Evolutionary conservation across 2,329 filamentous ascomycete species (phyloP), one percentile per base, ranked within the genome.

Genomic region (Penicillium frequentans): DNA sequence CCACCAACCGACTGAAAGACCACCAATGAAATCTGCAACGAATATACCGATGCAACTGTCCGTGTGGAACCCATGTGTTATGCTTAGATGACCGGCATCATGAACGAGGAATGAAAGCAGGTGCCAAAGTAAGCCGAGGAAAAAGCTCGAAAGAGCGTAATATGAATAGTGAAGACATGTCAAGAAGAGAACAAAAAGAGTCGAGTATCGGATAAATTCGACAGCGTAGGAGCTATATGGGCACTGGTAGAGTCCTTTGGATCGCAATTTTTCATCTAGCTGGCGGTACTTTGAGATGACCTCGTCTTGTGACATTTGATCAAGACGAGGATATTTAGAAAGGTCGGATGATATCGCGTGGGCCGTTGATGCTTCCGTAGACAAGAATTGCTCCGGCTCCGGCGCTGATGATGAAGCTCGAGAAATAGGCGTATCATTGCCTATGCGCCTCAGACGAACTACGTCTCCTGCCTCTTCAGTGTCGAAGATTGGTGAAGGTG

Each of bases 41-140:
- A 95, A 77, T 69, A 97, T 96, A 49, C 91, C 93, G 59, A 98
- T 91, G 50, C 88, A 80, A 2, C 87, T 89, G 73, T 98, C 95
- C 35, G 85, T 75, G 47, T 88, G 86, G 70, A 92, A 97, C 70
- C 87, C 81, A 75, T 97, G 93, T 1, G 93, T 98, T 65, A 98
- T 96, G 64, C 90, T 93, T 88, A 96, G 95, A 75, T 98, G 93
- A 3, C 90, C 92, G 23, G 93, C 90, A 78, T 98, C 93, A 72
- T 98, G 93, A 56, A 90, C 93, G 1, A 88, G 87, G 71, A 98
- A 98, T 50, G 93, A 89, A 9, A 97, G 82, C 72, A 97, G 93
- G 69, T 97, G 93, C 93, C 93, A 97, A 70, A 96, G 84, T 59
- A 84, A 80, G 26, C 93, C 93, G 3, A 97, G 80, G 66, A 87